These are phyloP conservation scores for Cardiospermum halicacabum DNA, from an alignment of 345 rosid species.

Conservation along the genomic window DNA sequence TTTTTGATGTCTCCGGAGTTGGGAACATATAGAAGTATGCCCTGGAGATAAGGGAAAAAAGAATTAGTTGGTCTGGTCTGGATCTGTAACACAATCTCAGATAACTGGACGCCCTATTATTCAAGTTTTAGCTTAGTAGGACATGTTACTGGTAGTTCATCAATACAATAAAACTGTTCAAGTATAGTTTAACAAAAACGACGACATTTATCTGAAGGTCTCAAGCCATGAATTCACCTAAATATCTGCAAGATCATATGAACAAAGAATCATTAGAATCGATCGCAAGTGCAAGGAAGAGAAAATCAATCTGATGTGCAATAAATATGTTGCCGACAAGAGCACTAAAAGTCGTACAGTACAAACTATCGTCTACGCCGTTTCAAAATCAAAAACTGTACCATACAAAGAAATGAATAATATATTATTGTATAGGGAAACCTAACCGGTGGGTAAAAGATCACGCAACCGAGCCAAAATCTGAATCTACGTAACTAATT, in stretches of 20 bases:
- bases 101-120: neutral
- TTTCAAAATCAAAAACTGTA: neutral
- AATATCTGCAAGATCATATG: too few relatives aligned
- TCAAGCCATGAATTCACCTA: too few relatives aligned
- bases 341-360: neutral
- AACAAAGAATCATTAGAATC: too few relatives aligned
- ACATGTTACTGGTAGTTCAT: neutral
- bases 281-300: neutral
- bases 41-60: too few relatives aligned
- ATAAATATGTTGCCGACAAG: neutral
- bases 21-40: too few relatives aligned
- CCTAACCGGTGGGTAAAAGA: slow-evolving; percentile 34
- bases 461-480: slow-evolving; percentile 32
- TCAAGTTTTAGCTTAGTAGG: neutral
- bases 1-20: too few relatives aligned
- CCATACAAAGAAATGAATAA: too few relatives aligned
- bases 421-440: slow-evolving; percentile 9
- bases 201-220: too few relatives aligned
- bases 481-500: slow-evolving; percentile 20
- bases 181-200: neutral
- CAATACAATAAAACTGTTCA: neutral
- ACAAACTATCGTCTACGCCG: neutral
- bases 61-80: too few relatives aligned
- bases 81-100: too few relatives aligned
- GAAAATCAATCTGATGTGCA: neutral